Conservation (phyloP, 2,329 filamentous ascomycete species). For the Colletotrichum lindemuthianum region DNA sequence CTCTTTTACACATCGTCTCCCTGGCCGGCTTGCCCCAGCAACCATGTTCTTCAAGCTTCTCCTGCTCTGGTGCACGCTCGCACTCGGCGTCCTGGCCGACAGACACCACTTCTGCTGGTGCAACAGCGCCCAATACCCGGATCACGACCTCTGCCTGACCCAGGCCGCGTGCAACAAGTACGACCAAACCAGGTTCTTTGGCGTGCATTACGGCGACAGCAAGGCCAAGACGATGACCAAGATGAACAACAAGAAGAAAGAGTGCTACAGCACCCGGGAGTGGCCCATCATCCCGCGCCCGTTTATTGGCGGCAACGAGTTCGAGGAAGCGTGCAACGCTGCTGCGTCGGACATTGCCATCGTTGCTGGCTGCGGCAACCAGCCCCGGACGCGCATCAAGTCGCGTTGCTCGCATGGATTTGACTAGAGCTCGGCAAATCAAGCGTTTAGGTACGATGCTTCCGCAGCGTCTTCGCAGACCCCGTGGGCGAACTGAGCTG, state of each 20-base stretch:
- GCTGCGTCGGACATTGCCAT: background rate
- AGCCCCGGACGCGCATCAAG: too few species aligned
- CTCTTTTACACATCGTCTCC: too few species aligned
- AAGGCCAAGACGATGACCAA: conserved; percentile 10
- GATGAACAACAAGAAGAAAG: background rate
- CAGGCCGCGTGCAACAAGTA: conserved; percentile 11
- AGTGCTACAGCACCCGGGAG: conserved; percentile 5
- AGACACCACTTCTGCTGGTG: conserved; percentile 27
- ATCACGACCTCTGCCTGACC: background rate
- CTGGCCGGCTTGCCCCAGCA: too few species aligned
- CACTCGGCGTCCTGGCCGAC: background rate
- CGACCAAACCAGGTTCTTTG: conserved; percentile 12
- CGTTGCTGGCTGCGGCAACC: background rate
- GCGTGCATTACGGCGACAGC: conserved; percentile 1
- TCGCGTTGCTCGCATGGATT: too few species aligned
- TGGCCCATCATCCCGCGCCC: conserved; percentile 19
- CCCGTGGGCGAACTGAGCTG: too few species aligned
- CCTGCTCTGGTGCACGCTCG: background rate
- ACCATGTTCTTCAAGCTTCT: background rate
- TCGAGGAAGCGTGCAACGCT: background rate
- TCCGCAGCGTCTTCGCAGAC: too few species aligned
- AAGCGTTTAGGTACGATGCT: too few species aligned
- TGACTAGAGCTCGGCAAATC: too few species aligned
- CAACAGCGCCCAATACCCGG: background rate
- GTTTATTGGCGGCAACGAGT: conserved; percentile 15